A percentile compares a stretch with the other conserved stretches of the same genome.
Conservation (phyloP, 2,329 filamentous ascomycete genomes). For the Microsporum audouinii region DNA sequence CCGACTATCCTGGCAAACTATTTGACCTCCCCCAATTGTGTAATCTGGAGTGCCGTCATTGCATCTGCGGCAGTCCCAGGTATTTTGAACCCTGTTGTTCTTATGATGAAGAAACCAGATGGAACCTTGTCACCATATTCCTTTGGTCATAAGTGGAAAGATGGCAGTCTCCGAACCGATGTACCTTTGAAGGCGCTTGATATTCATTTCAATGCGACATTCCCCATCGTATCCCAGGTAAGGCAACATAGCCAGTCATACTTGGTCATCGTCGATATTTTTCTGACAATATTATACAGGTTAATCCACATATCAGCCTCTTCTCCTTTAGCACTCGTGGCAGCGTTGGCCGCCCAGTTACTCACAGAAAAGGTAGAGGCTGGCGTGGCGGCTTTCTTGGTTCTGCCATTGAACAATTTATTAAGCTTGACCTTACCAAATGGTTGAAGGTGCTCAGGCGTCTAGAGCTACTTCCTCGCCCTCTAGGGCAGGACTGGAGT, state of each 20-base stretch:
- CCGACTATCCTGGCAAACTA: slow-evolving; percentile 90
- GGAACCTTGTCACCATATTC: slow-evolving; percentile 77
- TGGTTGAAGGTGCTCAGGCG: slow-evolving; percentile 93
- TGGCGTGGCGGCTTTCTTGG: slow-evolving; percentile 95
- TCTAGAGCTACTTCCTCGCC: slow-evolving; percentile 79
- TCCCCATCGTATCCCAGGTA: slow-evolving; percentile 66
- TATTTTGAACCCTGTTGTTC: slow-evolving; percentile 87
- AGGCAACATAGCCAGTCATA: slow-evolving; percentile 4
- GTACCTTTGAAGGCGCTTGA: slow-evolving; percentile 92
- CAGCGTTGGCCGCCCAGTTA: slow-evolving; percentile 83
- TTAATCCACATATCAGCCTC: slow-evolving; percentile 95
- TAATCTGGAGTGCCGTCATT: slow-evolving; percentile 94
- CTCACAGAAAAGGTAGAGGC: slow-evolving; percentile 80
- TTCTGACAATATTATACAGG: slow-evolving; percentile 39
- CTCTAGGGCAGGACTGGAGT: slow-evolving; percentile 89
- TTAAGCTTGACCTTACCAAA: slow-evolving; percentile 94
- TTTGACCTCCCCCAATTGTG: slow-evolving; percentile 86
- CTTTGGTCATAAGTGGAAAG: slow-evolving; percentile 99
- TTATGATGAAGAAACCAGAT: slow-evolving; percentile 72
- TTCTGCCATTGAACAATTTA: slow-evolving; percentile 81
- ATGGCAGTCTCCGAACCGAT: slow-evolving; percentile 85
- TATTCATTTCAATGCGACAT: slow-evolving; percentile 96
- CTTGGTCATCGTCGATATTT: background rate
- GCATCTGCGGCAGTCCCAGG: slow-evolving; percentile 93
- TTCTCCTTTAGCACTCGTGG: slow-evolving; percentile 97